Base-by-base conservation (phyloP, 2,329 filamentous ascomycete genomes). In the Lizonia empirigonia region DNA sequence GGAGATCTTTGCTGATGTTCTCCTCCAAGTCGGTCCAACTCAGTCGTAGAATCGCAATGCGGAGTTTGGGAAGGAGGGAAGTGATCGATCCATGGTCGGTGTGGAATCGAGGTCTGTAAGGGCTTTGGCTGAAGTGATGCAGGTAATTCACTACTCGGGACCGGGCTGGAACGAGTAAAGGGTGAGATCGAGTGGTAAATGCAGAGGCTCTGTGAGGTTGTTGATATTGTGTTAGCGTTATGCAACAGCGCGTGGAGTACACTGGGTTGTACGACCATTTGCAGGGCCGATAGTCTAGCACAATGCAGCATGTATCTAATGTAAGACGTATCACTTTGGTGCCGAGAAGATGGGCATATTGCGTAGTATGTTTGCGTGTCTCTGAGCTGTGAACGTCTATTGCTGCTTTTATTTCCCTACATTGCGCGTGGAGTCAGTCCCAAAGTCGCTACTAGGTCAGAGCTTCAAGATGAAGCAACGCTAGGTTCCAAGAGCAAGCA, bases 71-170 rank as follows among this genome's bases (percentile, higher is more conserved):
- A 7, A 71, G n/a, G 63, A 0, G 71, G 71, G 30, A 73, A 65
- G 8, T 71, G 45, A 32, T 74, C 68, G n/a, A 70, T 59, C 49
- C 67, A 66, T 0, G 77, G 75, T 53, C 78, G 75, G 45, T 78
- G 76, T 5, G 59, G 58, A 0, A 66, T 55, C 0, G 55, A 58
- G 20, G 54, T 61, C 46, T 78, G 76, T 2, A 76, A 15, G 3
- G 45, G 47, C 0, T 76, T 78, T 0, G 76, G 76, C 2, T 9
- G 12, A n/a, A 38, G 29, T 10, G 35, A 26, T 16, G 19, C 2
- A 24, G 27, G 35, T 10, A 38, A 34, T 3, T 24, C 15, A 6
- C 7, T 5, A 16, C 7, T 15, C 15, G 27, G 27, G 27, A 2
- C 10, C 6, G 37, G 45, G 1, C 45, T 37, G 2, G 5, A 7